Conservation (phyloP, 2,329 filamentous ascomycete species). For the Scedosporium minutisporum region DNA sequence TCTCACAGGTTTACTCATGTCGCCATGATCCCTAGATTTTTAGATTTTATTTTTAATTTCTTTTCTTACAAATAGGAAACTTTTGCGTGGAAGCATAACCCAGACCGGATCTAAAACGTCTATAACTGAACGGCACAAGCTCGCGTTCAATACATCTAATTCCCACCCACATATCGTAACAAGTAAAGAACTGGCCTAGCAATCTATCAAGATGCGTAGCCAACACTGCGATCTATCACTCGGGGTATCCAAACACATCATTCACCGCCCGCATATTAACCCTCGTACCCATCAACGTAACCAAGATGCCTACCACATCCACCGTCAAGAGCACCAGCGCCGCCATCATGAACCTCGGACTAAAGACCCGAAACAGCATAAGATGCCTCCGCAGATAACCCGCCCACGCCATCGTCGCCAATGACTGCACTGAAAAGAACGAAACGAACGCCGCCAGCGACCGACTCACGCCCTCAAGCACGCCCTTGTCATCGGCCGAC, state of each 20-base stretch:
- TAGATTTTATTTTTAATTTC: background rate
- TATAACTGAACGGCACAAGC: background rate
- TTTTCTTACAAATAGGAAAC: background rate
- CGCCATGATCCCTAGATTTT: background rate
- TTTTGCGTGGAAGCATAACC: background rate
- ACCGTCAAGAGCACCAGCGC: conserved; percentile 62
- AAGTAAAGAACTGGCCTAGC: background rate
- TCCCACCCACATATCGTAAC: background rate
- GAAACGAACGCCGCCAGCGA: conserved; percentile 65
- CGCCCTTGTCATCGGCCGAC: conserved; percentile 58
- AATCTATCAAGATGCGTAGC: background rate
- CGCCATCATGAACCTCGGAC: conserved; percentile 80
- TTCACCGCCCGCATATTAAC: conserved; percentile 69
- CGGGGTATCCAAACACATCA: conserved; percentile 79
- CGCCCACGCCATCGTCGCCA: conserved; percentile 86
- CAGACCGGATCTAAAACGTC: background rate
- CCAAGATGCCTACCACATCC: conserved; percentile 61
- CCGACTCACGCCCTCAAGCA: conserved; percentile 62
- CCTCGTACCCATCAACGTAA: conserved; percentile 66
- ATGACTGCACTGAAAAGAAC: conserved; percentile 72
- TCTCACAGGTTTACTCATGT: background rate
- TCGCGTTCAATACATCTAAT: background rate
- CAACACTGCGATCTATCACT: conserved; percentile 19
- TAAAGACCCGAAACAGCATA: conserved; percentile 94
- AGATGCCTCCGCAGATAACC: conserved; percentile 80